These are phyloP conservation scores for Nepenthes mirabilis DNA, from an alignment of 148 eudicot species.

Conservation along the genomic window DNA sequence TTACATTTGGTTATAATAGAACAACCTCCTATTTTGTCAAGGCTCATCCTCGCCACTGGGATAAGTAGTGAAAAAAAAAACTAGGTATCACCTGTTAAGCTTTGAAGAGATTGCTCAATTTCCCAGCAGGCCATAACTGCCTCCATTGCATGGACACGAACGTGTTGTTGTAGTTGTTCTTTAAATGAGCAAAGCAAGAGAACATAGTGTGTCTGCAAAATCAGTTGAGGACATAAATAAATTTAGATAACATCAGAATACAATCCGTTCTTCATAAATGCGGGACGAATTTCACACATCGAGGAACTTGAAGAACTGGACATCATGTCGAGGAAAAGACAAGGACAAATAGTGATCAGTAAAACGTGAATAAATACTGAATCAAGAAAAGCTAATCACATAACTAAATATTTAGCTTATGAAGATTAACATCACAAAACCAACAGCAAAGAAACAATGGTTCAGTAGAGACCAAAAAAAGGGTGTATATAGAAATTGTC, in stretches of 20 bases:
- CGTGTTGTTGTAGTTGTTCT: constrained; percentile 92
- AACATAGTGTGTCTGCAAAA: constrained; percentile 67
- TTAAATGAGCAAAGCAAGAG: constrained; percentile 85
- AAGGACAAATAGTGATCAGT: not conserved
- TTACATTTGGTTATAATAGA: too few species aligned
- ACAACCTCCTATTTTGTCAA: too few species aligned
- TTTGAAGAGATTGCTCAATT: constrained; percentile 89
- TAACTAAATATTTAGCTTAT: too few species aligned
- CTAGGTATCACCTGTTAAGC: constrained; percentile 50
- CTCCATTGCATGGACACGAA: constrained; percentile 95
- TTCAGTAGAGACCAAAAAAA: too few species aligned
- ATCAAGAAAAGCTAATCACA: too few species aligned
- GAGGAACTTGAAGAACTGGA: not conserved
- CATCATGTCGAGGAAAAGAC: not conserved
- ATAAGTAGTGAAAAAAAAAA: constrained; percentile 1
- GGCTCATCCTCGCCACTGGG: not conserved
- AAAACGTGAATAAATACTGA: too few species aligned
- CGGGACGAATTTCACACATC: not conserved
- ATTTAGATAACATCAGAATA: not conserved
- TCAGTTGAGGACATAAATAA: not conserved
- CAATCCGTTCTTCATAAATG: not conserved
- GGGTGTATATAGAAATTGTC: too few species aligned
- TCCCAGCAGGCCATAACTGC: constrained; percentile 99
- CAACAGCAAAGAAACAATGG: too few species aligned
- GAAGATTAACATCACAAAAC: too few species aligned